Base-by-base conservation (phyloP, 2,329 filamentous ascomycete genomes). In the Fusarium sp. region DNA sequence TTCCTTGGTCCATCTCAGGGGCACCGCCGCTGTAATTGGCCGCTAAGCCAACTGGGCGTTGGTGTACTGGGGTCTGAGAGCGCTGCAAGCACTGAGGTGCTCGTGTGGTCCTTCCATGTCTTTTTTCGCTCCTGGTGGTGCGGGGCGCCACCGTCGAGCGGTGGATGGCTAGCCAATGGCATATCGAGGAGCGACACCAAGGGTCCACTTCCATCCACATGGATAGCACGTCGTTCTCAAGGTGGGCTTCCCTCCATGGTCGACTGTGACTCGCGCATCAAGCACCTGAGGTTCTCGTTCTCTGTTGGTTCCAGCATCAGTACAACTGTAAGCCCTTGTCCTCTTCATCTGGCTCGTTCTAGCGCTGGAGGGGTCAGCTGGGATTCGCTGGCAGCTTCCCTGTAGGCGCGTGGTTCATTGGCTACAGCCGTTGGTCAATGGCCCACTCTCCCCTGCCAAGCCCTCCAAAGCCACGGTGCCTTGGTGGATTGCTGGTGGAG, bases 401-500 rank as follows among this genome's bases (percentile, higher is more conserved):
- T 66, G 61, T 70, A 70, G 35, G 57, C 67, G 67, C 70, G 74
- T 69, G 67, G 56, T 68, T 76, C 14, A 78, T 78, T 78, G 76
- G 76, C 67, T 59, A 18, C 56, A 59, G 54, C 57, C 57, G 62
- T 66, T 73, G 40, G 45, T 24, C 6, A 29, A 24, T 14, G 24
- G 31, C 37, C 47, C 24, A 35, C 54, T 50, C 71, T 72, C 72
- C 76, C 72, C 74, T 78, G 76, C 74, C 76, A 77, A 77, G 75
- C 22, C 70, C 60, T 54, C 52, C 56, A 22, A 52, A 45, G 66
- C 54, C 45, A 61, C 62, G 57, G 65, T 68, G 63, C 54, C 22
- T 69, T 16, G 47, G 59, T 62, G 59, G 40, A 61, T 47, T 47
- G n/a, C 22, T 42, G n/a, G 70, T 38, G 64, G 66, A 50, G 42